Evolutionary conservation across 2,329 filamentous ascomycete genomes (phyloP), one percentile per base, ranked within the genome.

Genomic region (Fusarium burgessii): DNA sequence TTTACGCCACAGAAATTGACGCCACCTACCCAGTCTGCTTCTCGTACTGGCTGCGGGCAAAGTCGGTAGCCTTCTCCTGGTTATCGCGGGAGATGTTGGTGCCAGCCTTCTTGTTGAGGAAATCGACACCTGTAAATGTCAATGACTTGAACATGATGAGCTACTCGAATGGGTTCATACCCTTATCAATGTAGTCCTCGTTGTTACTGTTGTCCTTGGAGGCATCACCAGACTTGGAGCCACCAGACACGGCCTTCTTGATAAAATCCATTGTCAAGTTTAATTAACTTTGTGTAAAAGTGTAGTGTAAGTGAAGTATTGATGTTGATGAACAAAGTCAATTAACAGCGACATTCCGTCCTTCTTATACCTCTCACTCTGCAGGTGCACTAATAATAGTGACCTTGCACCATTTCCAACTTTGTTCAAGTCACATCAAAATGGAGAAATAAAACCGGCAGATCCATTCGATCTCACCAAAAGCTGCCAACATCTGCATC

Each of bases 31-130:
- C 81, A 52, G 81, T 76, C 5, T 62, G 40, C 76, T 81, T 82
- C 70, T 83, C 81, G 20, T 78, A 83, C 25, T 74, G 61, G 36
- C 20, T 40, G 46, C 81, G 81, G 10, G 72, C 77, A n/a, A 70
- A 74, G 52, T 83, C 81, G 54, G 80, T 81, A 32, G 81, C 78
- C 79, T 83, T 82, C 76, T 83, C 81, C 38, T 80, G 76, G 20
- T 78, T 80, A 17, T 76, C 63, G 47, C 69, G 73, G 66, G 77
- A 67, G 20, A 83, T 58, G 76, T 80, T 77, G 59, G 77, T 72
- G 57, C 81, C 81, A 3, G 75, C 71, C 76, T 82, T 82, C 62
- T 80, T 77, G 69, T 77, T 66, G 27, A 38, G 74, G 54, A 73
- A 69, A 47, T 66, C 71, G 41, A 81, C 78, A 32, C 74, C 81